Conservation (phyloP, 2,329 filamentous ascomycete species). For the Didymella segeticola region DNA sequence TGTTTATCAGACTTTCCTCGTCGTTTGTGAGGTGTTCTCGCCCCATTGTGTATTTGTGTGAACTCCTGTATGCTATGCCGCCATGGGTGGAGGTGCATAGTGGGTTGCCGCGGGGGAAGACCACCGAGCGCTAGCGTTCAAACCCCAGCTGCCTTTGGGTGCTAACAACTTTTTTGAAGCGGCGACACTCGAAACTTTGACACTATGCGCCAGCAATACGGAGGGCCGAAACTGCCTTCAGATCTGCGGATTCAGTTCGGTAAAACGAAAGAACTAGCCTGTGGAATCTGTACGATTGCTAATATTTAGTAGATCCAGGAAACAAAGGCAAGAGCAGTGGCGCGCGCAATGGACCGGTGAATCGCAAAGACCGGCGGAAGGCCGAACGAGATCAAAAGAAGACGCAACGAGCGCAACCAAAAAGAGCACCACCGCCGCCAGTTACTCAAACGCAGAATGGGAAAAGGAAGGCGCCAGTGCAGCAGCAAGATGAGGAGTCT, state of each 20-base stretch:
- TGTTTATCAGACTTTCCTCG: conserved; percentile 58
- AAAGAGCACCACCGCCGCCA: conserved; percentile 4
- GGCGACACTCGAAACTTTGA: conserved; percentile 19
- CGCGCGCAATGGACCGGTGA: conserved; percentile 37
- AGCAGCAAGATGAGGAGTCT: conserved; percentile 36
- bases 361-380: conserved; percentile 72
- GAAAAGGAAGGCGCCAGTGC: conserved; percentile 21
- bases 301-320: conserved; percentile 34
- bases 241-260: conserved; percentile 54
- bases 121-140: conserved; percentile 11
- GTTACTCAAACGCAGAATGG: conserved; percentile 27
- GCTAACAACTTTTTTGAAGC: conserved; percentile 44
- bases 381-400: conserved; percentile 69
- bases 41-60: conserved; percentile 49
- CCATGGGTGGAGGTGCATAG: conserved; percentile 26
- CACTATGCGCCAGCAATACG: conserved; percentile 49
- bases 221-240: conserved; percentile 55
- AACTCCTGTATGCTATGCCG: conserved; percentile 34
- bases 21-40: conserved; percentile 66
- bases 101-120: conserved; percentile 27
- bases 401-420: conserved; percentile 43
- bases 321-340: conserved; percentile 32
- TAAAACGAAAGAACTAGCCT: not conserved
- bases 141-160: conserved; percentile 17
- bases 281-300: not conserved